Conservation (phyloP, 306 rosid genomes). For the Inga oerstediana region DNA sequence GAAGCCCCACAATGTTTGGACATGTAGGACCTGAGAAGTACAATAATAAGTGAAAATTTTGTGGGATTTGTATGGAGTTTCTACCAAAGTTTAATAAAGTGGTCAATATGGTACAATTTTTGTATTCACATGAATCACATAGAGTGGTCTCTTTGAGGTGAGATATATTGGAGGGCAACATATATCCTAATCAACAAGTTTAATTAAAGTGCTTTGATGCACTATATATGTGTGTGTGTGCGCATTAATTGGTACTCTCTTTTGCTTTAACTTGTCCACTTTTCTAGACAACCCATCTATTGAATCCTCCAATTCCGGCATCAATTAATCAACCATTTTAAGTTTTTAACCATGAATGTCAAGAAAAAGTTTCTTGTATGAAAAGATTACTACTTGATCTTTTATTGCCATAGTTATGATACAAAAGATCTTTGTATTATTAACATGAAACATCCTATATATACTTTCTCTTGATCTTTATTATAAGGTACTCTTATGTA, state of each 20-base stretch:
- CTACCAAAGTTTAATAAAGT: neutral
- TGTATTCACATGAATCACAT: neutral
- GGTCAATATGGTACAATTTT: neutral
- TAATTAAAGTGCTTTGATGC: neutral
- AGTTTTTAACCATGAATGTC: neutral
- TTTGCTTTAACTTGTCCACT: neutral
- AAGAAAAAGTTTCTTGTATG: neutral
- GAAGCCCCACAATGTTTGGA: neutral
- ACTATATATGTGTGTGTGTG: neutral
- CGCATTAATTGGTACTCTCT: neutral
- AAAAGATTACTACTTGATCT: neutral
- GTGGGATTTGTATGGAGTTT: slow-evolving; percentile 7
- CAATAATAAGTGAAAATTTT: slow-evolving; percentile 16
- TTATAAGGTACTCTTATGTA: no score
- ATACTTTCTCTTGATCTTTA: no score
- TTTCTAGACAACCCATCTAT: neutral
- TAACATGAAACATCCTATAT: neutral
- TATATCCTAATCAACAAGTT: neutral
- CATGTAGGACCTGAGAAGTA: slow-evolving; percentile 22
- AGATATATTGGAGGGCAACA: neutral
- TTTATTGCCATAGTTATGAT: neutral
- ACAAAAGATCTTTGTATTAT: neutral
- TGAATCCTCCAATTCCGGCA: neutral
- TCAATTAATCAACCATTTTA: neutral
- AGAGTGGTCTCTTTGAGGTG: neutral